These are phyloP conservation scores for Trichoderma gamsii DNA, from an alignment of 495 filamentous ascomycete genomes.

Conservation along the genomic window DNA sequence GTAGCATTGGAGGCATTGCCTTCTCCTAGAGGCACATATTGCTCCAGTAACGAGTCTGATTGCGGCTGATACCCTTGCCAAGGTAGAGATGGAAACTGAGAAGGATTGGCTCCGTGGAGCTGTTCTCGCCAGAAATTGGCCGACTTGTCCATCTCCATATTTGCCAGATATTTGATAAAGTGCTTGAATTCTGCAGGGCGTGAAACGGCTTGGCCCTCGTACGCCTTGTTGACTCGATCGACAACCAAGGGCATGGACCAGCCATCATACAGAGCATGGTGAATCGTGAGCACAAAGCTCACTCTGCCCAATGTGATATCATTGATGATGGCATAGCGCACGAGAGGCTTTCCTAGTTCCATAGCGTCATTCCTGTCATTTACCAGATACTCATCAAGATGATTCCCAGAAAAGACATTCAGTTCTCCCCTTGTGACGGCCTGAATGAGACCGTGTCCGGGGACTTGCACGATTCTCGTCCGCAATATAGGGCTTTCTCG, in stretches of 20 bases:
- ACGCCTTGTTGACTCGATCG: conserved; percentile 43
- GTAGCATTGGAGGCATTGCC: conserved; percentile 41
- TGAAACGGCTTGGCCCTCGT: conserved; percentile 29
- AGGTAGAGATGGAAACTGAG: conserved; percentile 54
- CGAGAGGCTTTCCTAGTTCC: conserved; percentile 49
- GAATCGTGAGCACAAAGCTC: conserved; percentile 56
- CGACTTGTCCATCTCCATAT: conserved; percentile 30
- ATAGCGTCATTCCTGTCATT: conserved; percentile 39
- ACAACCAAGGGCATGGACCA: conserved; percentile 56
- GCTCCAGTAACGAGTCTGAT: conserved; percentile 47
- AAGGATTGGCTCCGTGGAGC: conserved; percentile 45
- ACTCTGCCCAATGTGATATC: conserved; percentile 26
- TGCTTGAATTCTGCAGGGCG: conserved; percentile 43
- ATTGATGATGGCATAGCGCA: conserved; percentile 48
- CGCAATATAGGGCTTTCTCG: conserved; percentile 49
- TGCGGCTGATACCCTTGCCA: conserved; percentile 48
- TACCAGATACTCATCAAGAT: conserved; percentile 43
- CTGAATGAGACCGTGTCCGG: conserved; percentile 50
- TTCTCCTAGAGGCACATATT: conserved; percentile 40
- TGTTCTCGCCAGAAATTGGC: conserved; percentile 37
- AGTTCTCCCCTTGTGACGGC: conserved; percentile 49
- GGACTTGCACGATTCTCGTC: conserved; percentile 53
- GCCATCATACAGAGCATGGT: conserved; percentile 65
- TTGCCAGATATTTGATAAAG: conserved; percentile 39
- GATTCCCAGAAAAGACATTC: conserved; percentile 38